phyloP scores from a whole-genome alignment of 371 early-diverging fungal genomes.

The Saksenaea oblongispora region DNA sequence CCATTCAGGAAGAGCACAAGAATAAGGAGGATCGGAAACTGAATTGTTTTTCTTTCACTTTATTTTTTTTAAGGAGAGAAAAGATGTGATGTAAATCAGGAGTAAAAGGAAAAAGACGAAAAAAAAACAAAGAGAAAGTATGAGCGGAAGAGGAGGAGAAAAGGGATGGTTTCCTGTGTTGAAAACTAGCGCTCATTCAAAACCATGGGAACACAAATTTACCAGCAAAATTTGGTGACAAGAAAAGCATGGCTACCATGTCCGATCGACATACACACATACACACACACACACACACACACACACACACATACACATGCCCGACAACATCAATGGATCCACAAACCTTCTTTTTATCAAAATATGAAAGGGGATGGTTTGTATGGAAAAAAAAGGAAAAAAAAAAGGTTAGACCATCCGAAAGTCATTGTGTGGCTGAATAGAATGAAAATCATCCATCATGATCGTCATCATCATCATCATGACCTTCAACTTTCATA shows the following conservation, averaged over 20 bases:
- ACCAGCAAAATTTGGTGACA: background rate
- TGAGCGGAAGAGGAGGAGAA: background rate
- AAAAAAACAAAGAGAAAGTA: conserved; percentile 1
- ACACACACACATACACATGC: no score
- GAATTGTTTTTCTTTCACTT: background rate
- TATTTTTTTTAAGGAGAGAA: background rate
- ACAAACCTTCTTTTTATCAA: background rate
- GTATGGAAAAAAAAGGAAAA: no score
- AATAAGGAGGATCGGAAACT: conserved; percentile 3
- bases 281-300: no score
- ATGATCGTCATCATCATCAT: no score
- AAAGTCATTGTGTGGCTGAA: no score
- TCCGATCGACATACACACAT: background rate
- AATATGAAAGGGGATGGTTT: no score
- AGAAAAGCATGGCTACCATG: background rate
- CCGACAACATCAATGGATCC: background rate
- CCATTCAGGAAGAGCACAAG: conserved; percentile 16
- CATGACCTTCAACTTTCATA: no score
- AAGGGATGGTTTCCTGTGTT: background rate
- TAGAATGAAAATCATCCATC: no score
- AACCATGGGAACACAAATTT: background rate
- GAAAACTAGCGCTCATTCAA: background rate
- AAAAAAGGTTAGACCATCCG: no score
- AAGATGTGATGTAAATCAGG: conserved; percentile 1
- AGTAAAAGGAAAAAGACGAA: background rate